These are phyloP conservation scores for Brasenia schreberi DNA, from an alignment of 164 flowering plant genomes.

Conservation along the genomic window DNA sequence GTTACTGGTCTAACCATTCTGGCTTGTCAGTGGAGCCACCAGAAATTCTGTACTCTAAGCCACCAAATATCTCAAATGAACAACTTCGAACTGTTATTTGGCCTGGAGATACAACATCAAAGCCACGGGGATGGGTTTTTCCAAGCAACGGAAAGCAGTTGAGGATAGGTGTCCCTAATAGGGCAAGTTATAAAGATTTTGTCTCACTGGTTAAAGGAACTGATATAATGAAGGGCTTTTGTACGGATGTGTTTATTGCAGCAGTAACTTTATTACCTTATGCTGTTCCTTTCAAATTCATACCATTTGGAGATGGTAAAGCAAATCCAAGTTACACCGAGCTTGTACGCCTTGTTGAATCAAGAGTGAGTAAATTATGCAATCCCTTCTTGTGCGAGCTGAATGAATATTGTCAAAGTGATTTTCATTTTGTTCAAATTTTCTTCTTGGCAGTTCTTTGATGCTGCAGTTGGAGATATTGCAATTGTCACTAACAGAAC, in stretches of 20 bases:
- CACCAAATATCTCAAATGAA: constrained; percentile 45
- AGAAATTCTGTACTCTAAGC: no score
- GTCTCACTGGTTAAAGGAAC: constrained; percentile 40
- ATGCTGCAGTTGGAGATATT: constrained; percentile 75
- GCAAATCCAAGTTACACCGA: constrained; percentile 61
- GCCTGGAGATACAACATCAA: constrained; percentile 47
- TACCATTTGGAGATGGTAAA: constrained; percentile 58
- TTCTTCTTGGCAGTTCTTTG: constrained; percentile 34
- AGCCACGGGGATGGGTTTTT: constrained; percentile 82
- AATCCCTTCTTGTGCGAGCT: background rate
- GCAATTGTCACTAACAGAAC: constrained; percentile 61
- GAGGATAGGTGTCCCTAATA: constrained; percentile 53
- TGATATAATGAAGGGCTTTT: constrained; percentile 40
- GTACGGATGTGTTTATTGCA: constrained; percentile 81
- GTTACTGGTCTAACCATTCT: constrained; percentile 72
- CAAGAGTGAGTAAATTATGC: constrained; percentile 43
- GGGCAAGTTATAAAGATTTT: constrained; percentile 46
- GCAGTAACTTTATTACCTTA: constrained; percentile 74
- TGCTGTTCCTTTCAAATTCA: constrained; percentile 53
- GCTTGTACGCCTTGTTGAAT: constrained; percentile 39
- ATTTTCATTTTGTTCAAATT: background rate
- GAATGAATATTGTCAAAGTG: background rate
- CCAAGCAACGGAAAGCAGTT: constrained; percentile 47
- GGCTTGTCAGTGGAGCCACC: constrained; percentile 44
- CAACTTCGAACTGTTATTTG: constrained; percentile 41